phyloP scores from a whole-genome alignment of 768 basidiomycete genomes.

The Mycena vulgaris region DNA sequence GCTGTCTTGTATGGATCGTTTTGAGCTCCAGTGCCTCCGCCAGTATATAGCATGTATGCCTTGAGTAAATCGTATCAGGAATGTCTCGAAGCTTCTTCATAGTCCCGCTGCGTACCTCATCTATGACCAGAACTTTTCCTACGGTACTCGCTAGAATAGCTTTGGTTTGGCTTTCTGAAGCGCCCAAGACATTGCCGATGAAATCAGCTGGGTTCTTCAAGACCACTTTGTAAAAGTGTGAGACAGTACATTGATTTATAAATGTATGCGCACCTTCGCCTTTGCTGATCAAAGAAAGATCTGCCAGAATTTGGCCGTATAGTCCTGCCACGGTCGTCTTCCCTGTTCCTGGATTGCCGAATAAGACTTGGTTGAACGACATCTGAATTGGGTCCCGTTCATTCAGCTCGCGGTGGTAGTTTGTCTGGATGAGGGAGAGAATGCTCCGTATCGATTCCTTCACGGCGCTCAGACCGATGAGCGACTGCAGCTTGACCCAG shows the following conservation, averaged over 20 bases:
- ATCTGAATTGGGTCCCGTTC: constrained; percentile 69
- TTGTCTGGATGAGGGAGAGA: constrained; percentile 62
- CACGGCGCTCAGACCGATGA: constrained; percentile 71
- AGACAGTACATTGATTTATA: not conserved
- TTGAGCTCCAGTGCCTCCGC: constrained; percentile 50
- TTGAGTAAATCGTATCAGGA: constrained; percentile 38
- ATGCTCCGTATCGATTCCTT: constrained; percentile 68
- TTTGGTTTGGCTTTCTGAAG: constrained; percentile 74
- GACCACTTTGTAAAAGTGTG: constrained; percentile 61
- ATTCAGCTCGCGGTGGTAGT: constrained; percentile 72
- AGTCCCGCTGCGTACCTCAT: constrained; percentile 65
- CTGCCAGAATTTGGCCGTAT: constrained; percentile 75
- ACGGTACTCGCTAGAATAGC: constrained; percentile 69
- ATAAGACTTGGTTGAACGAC: constrained; percentile 75
- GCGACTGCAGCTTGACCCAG: constrained; percentile 65
- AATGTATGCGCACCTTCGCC: constrained; percentile 70
- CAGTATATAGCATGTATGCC: constrained; percentile 77
- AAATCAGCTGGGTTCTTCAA: constrained; percentile 81
- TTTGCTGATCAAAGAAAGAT: constrained; percentile 77
- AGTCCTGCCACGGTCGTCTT: constrained; percentile 80
- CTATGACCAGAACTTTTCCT: constrained; percentile 81
- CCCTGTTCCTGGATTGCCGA: constrained; percentile 80
- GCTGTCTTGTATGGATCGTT: constrained; percentile 73
- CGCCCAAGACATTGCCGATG: constrained; percentile 70
- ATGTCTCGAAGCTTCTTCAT: not conserved